phyloP scores from a whole-genome alignment of 768 basidiomycete species.

The Pulveroboletus frians region DNA sequence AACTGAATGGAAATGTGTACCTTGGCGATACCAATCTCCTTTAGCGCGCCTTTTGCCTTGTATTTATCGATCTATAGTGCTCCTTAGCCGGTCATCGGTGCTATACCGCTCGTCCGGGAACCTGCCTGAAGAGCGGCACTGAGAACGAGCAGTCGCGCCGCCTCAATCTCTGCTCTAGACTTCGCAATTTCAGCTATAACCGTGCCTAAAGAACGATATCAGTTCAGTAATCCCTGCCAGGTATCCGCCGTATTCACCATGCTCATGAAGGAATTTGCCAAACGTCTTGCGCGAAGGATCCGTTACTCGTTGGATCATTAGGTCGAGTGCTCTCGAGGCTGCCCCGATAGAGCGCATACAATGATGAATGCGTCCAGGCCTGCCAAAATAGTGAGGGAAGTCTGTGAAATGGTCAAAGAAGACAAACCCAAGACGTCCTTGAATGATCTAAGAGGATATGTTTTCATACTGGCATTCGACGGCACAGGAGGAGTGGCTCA shows the following conservation, averaged over 20 bases:
- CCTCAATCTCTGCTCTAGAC: slow-evolving; percentile 90
- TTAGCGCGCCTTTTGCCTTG: slow-evolving; percentile 90
- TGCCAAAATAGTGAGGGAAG: slow-evolving; percentile 24
- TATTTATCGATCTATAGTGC: slow-evolving; percentile 75
- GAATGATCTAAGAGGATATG: slow-evolving; percentile 62
- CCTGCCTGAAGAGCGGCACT: slow-evolving; percentile 82
- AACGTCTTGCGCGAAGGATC: slow-evolving; percentile 90
- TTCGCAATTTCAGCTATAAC: slow-evolving; percentile 88
- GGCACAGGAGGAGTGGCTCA: slow-evolving; percentile 21
- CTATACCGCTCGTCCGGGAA: not conserved
- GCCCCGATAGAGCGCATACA: slow-evolving; percentile 97
- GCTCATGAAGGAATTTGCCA: slow-evolving; percentile 85
- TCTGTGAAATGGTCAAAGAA: not conserved
- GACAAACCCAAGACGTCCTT: slow-evolving; percentile 86
- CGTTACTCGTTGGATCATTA: slow-evolving; percentile 89
- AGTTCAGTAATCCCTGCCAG: not conserved
- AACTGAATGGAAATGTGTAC: slow-evolving; percentile 34
- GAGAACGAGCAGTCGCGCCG: slow-evolving; percentile 79
- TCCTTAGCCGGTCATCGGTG: slow-evolving; percentile 1
- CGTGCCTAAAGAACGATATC: slow-evolving; percentile 49
- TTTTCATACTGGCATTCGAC: not conserved
- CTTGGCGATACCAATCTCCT: slow-evolving; percentile 98
- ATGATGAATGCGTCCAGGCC: slow-evolving; percentile 93
- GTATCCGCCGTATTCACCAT: slow-evolving; percentile 49
- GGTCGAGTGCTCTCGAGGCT: slow-evolving; percentile 78